Conservation (phyloP, 1,139 yeast species). For the Blastobotrys capitulatus region DNA sequence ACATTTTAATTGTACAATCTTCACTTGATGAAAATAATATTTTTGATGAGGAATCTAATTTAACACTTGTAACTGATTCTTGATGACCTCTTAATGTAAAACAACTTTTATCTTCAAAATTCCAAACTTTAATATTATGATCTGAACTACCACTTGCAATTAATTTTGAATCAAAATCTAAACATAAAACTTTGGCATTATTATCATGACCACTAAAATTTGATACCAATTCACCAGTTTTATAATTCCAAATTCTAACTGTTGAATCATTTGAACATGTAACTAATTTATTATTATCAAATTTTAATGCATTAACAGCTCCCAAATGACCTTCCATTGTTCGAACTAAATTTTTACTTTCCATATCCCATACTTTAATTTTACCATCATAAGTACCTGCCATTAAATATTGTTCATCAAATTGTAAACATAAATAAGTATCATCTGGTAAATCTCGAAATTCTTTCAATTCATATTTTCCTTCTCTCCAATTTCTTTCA, state of each 20-base stretch:
- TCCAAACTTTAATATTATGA: conserved; percentile 90
- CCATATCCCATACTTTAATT: conserved; percentile 84
- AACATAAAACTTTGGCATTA: conserved; percentile 58
- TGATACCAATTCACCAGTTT: conserved; percentile 88
- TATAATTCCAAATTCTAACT: conserved; percentile 92
- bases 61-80: conserved; percentile 88
- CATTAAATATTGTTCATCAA: conserved; percentile 68
- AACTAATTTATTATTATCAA: conserved; percentile 82
- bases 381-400: conserved; percentile 91
- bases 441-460: conserved; percentile 63
- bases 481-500: conserved; percentile 93
- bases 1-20: conserved; percentile 88
- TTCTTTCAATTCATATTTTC: conserved; percentile 55
- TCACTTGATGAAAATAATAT: conserved; percentile 86
- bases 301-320: conserved; percentile 77
- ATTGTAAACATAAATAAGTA: conserved; percentile 82
- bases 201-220: conserved; percentile 92
- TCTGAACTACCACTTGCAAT: conserved; percentile 95
- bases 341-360: conserved; percentile 69
- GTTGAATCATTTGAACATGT: conserved; percentile 91
- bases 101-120: conserved; percentile 87
- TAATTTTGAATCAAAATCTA: conserved; percentile 70
- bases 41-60: conserved; percentile 71
- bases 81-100: conserved; percentile 89
- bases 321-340: conserved; percentile 78